phyloP scores from a whole-genome alignment of 148 eudicot genomes.

The Hydrangea macrophylla region DNA sequence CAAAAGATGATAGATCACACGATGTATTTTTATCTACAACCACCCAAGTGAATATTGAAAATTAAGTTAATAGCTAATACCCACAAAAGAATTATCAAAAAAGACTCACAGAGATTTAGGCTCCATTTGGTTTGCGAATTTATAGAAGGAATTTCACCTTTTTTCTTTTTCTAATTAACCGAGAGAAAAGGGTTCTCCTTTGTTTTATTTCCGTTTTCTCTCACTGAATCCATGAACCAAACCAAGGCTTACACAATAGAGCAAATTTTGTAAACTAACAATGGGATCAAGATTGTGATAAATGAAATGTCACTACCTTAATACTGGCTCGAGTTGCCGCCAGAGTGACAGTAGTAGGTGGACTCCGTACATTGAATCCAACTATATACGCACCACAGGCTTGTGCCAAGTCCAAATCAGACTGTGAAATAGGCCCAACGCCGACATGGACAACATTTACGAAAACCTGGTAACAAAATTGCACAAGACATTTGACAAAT shows the following conservation, averaged over 20 bases:
- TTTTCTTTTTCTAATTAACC: too few relatives aligned
- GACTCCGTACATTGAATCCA: conserved; percentile 77
- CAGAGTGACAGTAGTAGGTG: conserved; percentile 40
- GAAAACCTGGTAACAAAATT: conserved; percentile 47
- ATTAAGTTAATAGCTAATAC: background rate
- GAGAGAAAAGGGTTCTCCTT: too few relatives aligned
- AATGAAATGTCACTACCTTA: conserved; percentile 42
- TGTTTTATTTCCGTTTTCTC: too few relatives aligned
- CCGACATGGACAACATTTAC: conserved; percentile 87
- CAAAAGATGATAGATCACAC: conserved; percentile 82
- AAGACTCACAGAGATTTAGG: background rate
- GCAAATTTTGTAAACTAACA: too few relatives aligned
- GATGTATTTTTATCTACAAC: conserved; percentile 65
- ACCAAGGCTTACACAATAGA: too few relatives aligned
- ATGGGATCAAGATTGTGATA: background rate
- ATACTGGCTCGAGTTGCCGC: conserved; percentile 59
- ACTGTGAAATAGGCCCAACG: conserved; percentile 88
- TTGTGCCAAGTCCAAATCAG: conserved; percentile 83
- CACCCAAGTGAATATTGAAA: background rate
- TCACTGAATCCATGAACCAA: too few relatives aligned
- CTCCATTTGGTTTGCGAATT: too few relatives aligned
- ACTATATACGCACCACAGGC: conserved; percentile 89
- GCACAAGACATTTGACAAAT: background rate
- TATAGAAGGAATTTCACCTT: too few relatives aligned
- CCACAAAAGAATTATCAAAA: background rate